Evolutionary conservation across 805 yeast species (phyloP).

Genomic region (Yarrowia bubula): DNA sequence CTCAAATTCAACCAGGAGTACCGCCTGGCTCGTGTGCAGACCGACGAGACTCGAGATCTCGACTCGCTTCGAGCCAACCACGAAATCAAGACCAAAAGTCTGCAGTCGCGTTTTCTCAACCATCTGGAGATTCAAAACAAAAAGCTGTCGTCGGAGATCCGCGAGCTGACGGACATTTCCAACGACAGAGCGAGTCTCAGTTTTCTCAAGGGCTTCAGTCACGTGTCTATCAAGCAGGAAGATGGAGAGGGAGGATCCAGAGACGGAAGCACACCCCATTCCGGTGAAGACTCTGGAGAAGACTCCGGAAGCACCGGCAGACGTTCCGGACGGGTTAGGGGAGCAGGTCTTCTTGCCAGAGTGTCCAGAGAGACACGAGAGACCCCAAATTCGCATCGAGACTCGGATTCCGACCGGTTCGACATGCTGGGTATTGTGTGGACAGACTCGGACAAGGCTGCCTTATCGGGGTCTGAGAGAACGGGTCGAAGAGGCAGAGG

Average conservation of each 20-base stretch:
- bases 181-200: neutral
- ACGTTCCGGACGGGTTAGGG: neutral
- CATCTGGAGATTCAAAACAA: conserved; percentile 8
- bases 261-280: conserved; percentile 9
- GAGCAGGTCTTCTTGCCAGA: neutral
- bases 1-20: conserved; percentile 22
- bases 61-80: conserved; percentile 8
- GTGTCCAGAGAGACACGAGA: neutral
- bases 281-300: conserved; percentile 14
- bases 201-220: conserved; percentile 1
- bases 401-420: conserved; percentile 11
- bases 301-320: conserved; percentile 10
- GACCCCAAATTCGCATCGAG: conserved; percentile 6
- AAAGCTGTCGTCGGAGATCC: conserved; percentile 11
- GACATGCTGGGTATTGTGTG: conserved; percentile 16
- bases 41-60: conserved; percentile 5
- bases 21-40: neutral
- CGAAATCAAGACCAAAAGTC: conserved; percentile 1
- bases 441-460: conserved; percentile 14
- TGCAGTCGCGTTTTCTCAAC: conserved; percentile 5
- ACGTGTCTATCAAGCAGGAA: neutral
- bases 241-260: neutral
- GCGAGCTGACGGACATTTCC: conserved; percentile 6
- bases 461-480: neutral
- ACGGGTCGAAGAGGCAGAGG: conserved; percentile 12